A percentile compares a stretch with the other conserved stretches of the same genome.
Evolutionary conservation across 768 basidiomycete species (phyloP).

Genomic region (Hypholoma sublateritium): DNA sequence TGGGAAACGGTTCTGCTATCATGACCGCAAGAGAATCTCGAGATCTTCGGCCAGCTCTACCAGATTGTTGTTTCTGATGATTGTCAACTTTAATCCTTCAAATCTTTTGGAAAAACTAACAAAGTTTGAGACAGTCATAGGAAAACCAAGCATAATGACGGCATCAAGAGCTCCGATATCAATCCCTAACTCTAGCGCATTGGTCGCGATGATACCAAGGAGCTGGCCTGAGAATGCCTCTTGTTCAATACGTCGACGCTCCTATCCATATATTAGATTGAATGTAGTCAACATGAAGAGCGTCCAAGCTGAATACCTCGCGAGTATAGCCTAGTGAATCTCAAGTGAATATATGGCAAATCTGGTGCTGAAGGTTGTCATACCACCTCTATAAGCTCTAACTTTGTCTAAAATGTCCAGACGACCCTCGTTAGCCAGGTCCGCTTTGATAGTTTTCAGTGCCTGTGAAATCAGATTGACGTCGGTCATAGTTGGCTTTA

Average conservation of each 20-base stretch:
- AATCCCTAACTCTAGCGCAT: constrained; percentile 89
- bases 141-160: constrained; percentile 88
- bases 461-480: constrained; percentile 39
- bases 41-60: constrained; percentile 79
- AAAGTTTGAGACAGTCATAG: constrained; percentile 75
- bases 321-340: constrained; percentile 62
- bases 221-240: constrained; percentile 85
- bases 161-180: constrained; percentile 89
- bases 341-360: too few relatives aligned
- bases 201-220: constrained; percentile 86
- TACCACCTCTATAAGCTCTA: constrained; percentile 84
- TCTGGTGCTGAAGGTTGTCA: too few relatives aligned
- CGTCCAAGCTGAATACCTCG: constrained; percentile 39
- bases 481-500: not conserved
- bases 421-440: constrained; percentile 73
- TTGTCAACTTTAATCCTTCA: not conserved
- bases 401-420: constrained; percentile 74
- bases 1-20: constrained; percentile 64
- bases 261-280: constrained; percentile 32
- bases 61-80: constrained; percentile 80
- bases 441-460: constrained; percentile 73
- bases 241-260: constrained; percentile 79
- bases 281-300: not conserved
- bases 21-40: constrained; percentile 78
- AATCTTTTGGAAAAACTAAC: constrained; percentile 39